Evolutionary conservation across 805 yeast genomes (phyloP), one percentile per base, ranked within the genome.

Genomic region (Ogataea dorogensis): DNA sequence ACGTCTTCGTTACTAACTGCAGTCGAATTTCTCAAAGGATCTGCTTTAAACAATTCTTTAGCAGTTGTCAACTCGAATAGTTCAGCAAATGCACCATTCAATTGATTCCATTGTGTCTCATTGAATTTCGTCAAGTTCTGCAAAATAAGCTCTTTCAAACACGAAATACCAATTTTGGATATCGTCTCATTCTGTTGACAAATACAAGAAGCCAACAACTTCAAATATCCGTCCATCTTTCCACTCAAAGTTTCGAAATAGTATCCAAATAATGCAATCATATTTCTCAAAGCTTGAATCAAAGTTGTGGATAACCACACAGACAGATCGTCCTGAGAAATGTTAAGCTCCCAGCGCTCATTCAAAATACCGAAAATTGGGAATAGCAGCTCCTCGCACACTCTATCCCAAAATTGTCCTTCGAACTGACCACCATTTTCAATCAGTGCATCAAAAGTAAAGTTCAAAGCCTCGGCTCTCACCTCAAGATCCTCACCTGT

Each of bases 121-220:
- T 62, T 57, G 54, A 93, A 86, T 50, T 77, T 78, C 7, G 61
- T 49, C 47, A 80, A 75, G 55, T 93, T 94, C 45, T 83, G 83
- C n/a, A 80, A 63, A 39, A 93, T 72, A 43, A 93, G 68, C 46
- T 81, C 84, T 48, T 84, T 82, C 40, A 93, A 70, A 58, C 98
- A 89, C 7, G 91, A 77, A 53, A 94, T 75, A 21, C 98, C 99
- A 47, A 91, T 91, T 51, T 95, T 73, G 0, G 97, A 94, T 51
- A 94, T 88, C 0, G 98, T 89, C 53, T 93, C 98, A 58, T 93
- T 91, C 51, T 89, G 96, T 60, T 93, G 98, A 51, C 96, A 87
- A 33, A 93, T 86, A 62, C 98, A 93, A 5, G 91, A 81, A 2
- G 80, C 79, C 38, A 93, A 63, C 33, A 94, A 68, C 13, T 77